Evolutionary conservation across 441 rosid species (phyloP), one percentile per base, ranked within the genome.

Genomic region (Aleurites moluccanus): DNA sequence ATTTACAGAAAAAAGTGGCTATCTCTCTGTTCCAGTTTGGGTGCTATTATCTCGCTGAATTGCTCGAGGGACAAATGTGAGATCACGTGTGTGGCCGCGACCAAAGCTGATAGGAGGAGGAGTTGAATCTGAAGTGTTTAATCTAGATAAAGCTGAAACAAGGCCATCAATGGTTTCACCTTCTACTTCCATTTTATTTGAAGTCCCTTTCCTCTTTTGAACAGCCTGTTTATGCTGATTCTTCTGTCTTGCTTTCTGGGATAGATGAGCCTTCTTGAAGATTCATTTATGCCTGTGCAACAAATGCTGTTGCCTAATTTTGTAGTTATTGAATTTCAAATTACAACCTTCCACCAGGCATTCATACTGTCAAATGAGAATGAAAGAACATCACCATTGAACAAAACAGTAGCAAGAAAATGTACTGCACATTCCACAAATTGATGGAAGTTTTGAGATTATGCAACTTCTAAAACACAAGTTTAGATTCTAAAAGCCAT

Each of bases 261-360:
- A 95, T 77, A 80, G 86, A 38, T 69, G 89, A 35, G 89, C 77
- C 79, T 77, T 91, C 84, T 91, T 90, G 77, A 89, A 89, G 86
- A 91, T 79, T 90, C 92, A 95, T 79, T 90, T 93, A 80, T 95
- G 99, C 81, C 88, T 95, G 86, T 93, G 98, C 50, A 89, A 79
- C 69, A 95, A 84, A 85, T 93, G 99, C 38, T 85, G 95, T 64
- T 89, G 93, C 83, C 99, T 83, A 60, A 87, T 80, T 80, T 88
- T 91, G 83, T 90, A 86, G 78, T 69, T 88, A 84, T 90, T 90
- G 83, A 91, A 91, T 84, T 89, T 93, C 82, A 88, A 56, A 62
- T 85, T 94, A 73, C 97, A 95, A 61, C 97, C 92, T 88, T 95
- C 99, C 70, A 95, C 98, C 42, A 95, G 85, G 82, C 99, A 93